These are phyloP conservation scores for Dispira simplex DNA, from an alignment of 192 early-diverging fungal genomes.

Conservation along the genomic window DNA sequence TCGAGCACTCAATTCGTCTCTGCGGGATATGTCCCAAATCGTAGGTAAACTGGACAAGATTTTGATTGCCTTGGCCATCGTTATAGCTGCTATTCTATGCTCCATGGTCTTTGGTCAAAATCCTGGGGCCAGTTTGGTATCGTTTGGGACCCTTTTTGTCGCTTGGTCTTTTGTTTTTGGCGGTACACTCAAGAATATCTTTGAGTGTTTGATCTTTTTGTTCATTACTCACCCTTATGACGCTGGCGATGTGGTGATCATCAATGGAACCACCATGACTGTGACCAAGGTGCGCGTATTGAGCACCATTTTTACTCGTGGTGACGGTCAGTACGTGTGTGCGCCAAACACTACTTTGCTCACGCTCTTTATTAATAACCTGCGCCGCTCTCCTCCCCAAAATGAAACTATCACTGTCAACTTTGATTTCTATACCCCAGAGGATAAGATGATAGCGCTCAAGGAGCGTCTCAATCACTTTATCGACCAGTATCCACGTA, in stretches of 20 bases:
- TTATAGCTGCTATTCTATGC: constrained; percentile 40
- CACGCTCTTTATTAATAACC: constrained; percentile 52
- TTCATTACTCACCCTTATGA: constrained; percentile 67
- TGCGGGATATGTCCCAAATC: constrained; percentile 72
- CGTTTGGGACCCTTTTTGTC: constrained; percentile 52
- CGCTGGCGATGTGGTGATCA: constrained; percentile 61
- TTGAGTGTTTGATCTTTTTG: constrained; percentile 75
- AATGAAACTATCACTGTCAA: constrained; percentile 35
- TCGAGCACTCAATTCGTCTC: constrained; percentile 44
- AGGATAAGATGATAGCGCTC: constrained; percentile 44
- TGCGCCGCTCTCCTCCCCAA: constrained; percentile 38
- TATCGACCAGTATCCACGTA: constrained; percentile 35
- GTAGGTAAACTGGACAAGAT: constrained; percentile 65
- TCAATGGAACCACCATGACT: constrained; percentile 46
- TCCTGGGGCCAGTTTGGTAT: constrained; percentile 42
- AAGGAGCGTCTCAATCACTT: constrained; percentile 47
- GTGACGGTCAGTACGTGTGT: constrained; percentile 68
- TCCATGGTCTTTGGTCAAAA: constrained; percentile 44
- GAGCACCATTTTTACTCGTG: constrained; percentile 63
- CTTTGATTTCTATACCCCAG: constrained; percentile 55
- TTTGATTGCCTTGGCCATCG: constrained; percentile 34
- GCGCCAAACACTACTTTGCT: constrained; percentile 51
- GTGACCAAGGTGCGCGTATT: constrained; percentile 66
- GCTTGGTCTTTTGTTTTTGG: constrained; percentile 80
- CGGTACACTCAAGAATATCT: constrained; percentile 53